Conservation (phyloP, 1,284 basidiomycete genomes). For the Pseudozyma sp. region DNA sequence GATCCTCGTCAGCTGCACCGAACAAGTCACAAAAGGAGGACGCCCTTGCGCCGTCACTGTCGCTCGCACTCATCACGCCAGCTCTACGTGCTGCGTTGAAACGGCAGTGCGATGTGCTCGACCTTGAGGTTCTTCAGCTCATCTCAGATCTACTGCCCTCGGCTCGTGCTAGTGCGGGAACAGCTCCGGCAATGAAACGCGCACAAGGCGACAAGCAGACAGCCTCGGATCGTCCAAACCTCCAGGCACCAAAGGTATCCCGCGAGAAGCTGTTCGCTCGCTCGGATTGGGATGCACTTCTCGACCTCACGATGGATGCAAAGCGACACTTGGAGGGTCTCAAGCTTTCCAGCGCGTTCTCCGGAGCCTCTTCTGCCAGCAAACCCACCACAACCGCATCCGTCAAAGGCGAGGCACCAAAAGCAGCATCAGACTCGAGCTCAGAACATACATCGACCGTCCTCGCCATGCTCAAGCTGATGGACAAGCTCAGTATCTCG, state of each 20-base stretch:
- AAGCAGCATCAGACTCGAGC: constrained; percentile 7
- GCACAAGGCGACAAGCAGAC: constrained; percentile 12
- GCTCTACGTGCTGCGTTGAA: constrained; percentile 61
- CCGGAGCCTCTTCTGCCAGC: constrained; percentile 11
- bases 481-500: constrained; percentile 37
- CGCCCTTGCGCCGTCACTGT: constrained; percentile 51
- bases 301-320: constrained; percentile 60
- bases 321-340: constrained; percentile 59
- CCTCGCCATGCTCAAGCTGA: constrained; percentile 39
- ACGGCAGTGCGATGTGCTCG: constrained; percentile 57
- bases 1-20: constrained; percentile 6
- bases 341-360: constrained; percentile 32
- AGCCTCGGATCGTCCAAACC: not conserved
- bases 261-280: constrained; percentile 20
- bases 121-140: constrained; percentile 61
- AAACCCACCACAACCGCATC: constrained; percentile 8
- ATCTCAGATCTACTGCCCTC: constrained; percentile 57
- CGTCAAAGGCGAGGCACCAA: constrained; percentile 10
- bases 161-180: constrained; percentile 2
- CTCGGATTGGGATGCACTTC: constrained; percentile 63
- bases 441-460: constrained; percentile 14
- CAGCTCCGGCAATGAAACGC: constrained; percentile 9
- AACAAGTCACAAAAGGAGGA: constrained; percentile 45
- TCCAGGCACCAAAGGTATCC: not conserved
- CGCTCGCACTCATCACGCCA: constrained; percentile 57